These are phyloP conservation scores for Irpex sp. DNA, from an alignment of 1,284 basidiomycete species.

Conservation along the genomic window DNA sequence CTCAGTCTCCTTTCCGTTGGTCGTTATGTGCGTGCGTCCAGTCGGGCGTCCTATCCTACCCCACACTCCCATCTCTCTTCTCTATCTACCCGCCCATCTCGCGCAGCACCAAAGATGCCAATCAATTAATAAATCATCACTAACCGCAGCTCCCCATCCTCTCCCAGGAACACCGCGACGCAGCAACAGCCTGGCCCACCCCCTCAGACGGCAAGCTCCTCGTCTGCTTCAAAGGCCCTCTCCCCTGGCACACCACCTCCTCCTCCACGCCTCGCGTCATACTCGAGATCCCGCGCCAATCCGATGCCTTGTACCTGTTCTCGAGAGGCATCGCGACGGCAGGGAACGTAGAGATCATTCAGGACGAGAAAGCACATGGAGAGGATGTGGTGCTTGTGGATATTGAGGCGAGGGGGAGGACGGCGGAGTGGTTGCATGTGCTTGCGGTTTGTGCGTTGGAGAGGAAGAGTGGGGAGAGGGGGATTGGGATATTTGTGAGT, in stretches of 20 bases:
- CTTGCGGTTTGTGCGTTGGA: constrained; percentile 20
- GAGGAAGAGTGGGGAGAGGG: constrained; percentile 16
- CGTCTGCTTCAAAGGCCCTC: constrained; percentile 3
- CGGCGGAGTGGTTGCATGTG: constrained; percentile 8
- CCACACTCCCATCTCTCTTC: background rate
- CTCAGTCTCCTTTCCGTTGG: background rate
- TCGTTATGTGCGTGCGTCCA: background rate
- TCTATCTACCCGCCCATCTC: background rate
- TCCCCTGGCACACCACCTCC: constrained; percentile 1
- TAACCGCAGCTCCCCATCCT: background rate
- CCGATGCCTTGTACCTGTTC: constrained; percentile 24
- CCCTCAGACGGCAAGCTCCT: constrained; percentile 4
- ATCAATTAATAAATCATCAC: background rate
- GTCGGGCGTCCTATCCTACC: background rate
- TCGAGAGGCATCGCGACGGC: constrained; percentile 19
- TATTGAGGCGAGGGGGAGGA: constrained; percentile 14
- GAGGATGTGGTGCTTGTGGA: constrained; percentile 17
- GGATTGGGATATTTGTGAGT: constrained; percentile 27
- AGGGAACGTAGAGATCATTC: constrained; percentile 18
- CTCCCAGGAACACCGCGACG: background rate
- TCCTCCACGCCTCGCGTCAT: background rate
- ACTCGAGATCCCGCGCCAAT: constrained; percentile 21
- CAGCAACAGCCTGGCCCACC: constrained; percentile 1
- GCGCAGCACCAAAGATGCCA: background rate
- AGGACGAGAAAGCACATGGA: constrained; percentile 10